phyloP scores from a whole-genome alignment of 495 filamentous ascomycete species.

The Penicillium samsonianum region DNA sequence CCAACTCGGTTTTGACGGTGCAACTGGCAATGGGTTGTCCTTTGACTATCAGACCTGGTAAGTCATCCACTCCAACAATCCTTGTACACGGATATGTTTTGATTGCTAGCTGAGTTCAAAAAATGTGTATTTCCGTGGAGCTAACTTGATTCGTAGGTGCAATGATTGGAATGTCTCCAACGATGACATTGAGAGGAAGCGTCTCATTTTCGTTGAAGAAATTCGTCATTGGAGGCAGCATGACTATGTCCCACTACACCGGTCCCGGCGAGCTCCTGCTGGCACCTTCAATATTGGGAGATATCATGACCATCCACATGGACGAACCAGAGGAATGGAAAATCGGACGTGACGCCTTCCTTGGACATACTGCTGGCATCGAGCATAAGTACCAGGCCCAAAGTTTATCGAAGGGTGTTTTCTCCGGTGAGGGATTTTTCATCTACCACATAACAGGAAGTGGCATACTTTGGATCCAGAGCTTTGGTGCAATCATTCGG shows the following conservation, averaged over 20 bases:
- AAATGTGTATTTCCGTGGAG: too few species aligned
- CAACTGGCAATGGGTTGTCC: conserved; percentile 91
- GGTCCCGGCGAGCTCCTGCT: conserved; percentile 90
- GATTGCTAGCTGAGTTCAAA: background rate
- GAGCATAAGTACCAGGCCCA: conserved; percentile 83
- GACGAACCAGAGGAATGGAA: conserved; percentile 69
- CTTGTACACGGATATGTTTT: background rate
- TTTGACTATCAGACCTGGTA: conserved; percentile 76
- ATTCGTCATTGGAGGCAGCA: conserved; percentile 75
- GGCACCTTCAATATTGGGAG: conserved; percentile 76
- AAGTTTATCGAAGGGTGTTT: conserved; percentile 86
- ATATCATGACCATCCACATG: conserved; percentile 79
- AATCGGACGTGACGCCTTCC: conserved; percentile 77
- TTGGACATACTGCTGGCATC: conserved; percentile 76
- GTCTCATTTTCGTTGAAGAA: conserved; percentile 86
- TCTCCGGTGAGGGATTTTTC: conserved; percentile 90
- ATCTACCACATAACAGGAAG: conserved; percentile 81
- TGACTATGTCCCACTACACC: conserved; percentile 78
- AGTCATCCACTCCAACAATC: conserved; percentile 1
- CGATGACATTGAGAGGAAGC: conserved; percentile 76
- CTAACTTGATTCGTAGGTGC: conserved; percentile 49
- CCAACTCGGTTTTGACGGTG: conserved; percentile 84
- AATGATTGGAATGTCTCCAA: conserved; percentile 95
- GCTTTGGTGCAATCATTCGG: conserved; percentile 91
- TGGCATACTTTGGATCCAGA: conserved; percentile 84